A percentile compares a stretch with the other conserved stretches of the same genome.
phyloP scores from a whole-genome alignment of 176 grass and related monocot genomes.

The Metroxylon sagu region DNA sequence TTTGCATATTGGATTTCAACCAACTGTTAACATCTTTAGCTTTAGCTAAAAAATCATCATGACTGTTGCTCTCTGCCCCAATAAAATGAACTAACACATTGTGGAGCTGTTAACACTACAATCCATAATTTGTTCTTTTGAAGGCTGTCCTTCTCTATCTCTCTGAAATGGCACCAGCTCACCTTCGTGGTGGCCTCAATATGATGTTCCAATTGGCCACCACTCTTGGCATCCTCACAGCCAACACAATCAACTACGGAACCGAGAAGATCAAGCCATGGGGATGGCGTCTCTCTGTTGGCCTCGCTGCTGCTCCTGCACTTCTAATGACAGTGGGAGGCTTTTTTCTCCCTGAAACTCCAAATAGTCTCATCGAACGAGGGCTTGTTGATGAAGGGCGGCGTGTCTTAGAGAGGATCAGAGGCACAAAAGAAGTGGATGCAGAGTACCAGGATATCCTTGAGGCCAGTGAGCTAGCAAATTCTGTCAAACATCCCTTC shows the following conservation, averaged over 20 bases:
- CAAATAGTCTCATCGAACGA: conserved; percentile 83
- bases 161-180: conserved; percentile 89
- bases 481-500: conserved; percentile 81
- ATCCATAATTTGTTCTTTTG: neutral
- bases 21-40: no score
- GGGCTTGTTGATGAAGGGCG: conserved; percentile 44
- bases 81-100: no score
- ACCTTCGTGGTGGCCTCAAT: conserved; percentile 81
- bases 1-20: no score
- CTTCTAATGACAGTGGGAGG: conserved; percentile 69
- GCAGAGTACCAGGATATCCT: conserved; percentile 82
- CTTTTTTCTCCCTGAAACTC: conserved; percentile 72
- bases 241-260: conserved; percentile 97
- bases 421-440: conserved; percentile 65
- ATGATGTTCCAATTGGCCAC: conserved; percentile 99
- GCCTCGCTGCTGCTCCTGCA: conserved; percentile 58
- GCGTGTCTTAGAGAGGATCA: conserved; percentile 60
- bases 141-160: conserved; percentile 81
- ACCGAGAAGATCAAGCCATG: conserved; percentile 72
- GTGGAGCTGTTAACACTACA: no score
- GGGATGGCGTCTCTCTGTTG: conserved; percentile 90
- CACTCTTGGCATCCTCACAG: conserved; percentile 83
- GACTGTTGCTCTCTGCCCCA: no score
- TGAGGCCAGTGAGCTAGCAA: conserved; percentile 81
- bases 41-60: no score